A percentile compares a stretch with the other conserved stretches of the same genome.
Evolutionary conservation across 2,329 filamentous ascomycete genomes (phyloP).

Genomic region (Achaetomium macrosporum): DNA sequence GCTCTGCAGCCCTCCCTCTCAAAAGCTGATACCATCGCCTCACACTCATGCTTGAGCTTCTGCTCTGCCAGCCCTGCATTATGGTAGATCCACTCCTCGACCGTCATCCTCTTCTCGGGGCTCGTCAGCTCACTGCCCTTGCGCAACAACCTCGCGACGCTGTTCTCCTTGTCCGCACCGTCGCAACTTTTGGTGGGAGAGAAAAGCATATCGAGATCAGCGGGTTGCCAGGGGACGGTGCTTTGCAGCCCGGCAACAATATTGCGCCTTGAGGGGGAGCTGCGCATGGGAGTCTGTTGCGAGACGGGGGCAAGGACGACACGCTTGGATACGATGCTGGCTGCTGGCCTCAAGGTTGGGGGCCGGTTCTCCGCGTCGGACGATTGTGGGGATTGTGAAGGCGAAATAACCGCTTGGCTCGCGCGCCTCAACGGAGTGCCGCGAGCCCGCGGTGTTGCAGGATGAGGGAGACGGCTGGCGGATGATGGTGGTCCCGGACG

Average conservation of each 20-base stretch:
- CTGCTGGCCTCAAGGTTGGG: slow-evolving; percentile 52
- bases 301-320: slow-evolving; percentile 42
- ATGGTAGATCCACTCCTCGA: slow-evolving; percentile 85
- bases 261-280: slow-evolving; percentile 59
- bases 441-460: slow-evolving; percentile 38
- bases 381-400: slow-evolving; percentile 65
- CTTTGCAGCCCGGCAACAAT: slow-evolving; percentile 50
- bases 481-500: slow-evolving; percentile 28
- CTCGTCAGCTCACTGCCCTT: slow-evolving; percentile 59
- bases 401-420: slow-evolving; percentile 50
- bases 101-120: slow-evolving; percentile 81
- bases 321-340: slow-evolving; percentile 33
- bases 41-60: slow-evolving; percentile 72
- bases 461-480: slow-evolving; percentile 16
- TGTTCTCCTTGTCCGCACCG: slow-evolving; percentile 46
- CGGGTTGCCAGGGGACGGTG: slow-evolving; percentile 61
- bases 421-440: slow-evolving; percentile 44
- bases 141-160: slow-evolving; percentile 45
- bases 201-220: slow-evolving; percentile 72
- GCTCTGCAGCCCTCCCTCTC: slow-evolving; percentile 77
- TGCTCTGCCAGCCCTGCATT: slow-evolving; percentile 77
- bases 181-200: slow-evolving; percentile 14
- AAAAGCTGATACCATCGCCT: slow-evolving; percentile 74
- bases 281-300: slow-evolving; percentile 41
- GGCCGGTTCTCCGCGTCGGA: slow-evolving; percentile 77